Evolutionary conservation across 352 stramenopile species (phyloP), one percentile per base, ranked within the genome.

Genomic region (Elongisporangium undulatum): DNA sequence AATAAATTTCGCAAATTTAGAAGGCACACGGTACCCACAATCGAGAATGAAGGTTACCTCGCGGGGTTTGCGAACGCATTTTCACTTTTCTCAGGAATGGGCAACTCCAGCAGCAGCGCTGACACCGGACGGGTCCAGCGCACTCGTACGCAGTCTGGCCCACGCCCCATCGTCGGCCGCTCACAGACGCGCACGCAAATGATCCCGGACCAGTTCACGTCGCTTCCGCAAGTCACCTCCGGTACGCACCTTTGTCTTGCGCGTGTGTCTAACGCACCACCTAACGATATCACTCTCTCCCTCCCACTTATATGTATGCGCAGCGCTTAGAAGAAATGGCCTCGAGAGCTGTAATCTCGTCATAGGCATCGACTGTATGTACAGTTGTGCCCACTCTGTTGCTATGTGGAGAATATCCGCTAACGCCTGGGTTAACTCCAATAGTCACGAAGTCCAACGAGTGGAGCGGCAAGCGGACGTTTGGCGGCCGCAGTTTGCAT

Each of bases 371-470:
- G 87, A 96, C 68, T 95, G 86, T 95, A 70, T 55, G 82, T 79
- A 23, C 15, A 16, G n/a, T 23, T 17, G 4, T 51, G 9, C 16
- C 39, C 15, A 5, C 56, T 22, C 17, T 50, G 56, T 59, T 49
- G 41, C 48, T 12, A 24, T 52, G 53, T 10, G 49, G 49, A 22
- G 23, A 56, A 20, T 29, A 49, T 17, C 24, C 38, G 34, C 21
- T n/a, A 34, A 34, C 23, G 55, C 7, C 2, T 55, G 49, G 2
- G 29, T 34, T 15, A 22, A 49, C 5, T 20, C 49, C 8, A 58
- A 39, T 62, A 95, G 85, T 88, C 70, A 96, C 87, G 53, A 96
- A 94, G 67, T 94, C 83, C 54, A 96, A 95, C 62, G 84, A 96
- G 41, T 96, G 85, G 86, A 96, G 81, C 49, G 87, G 87, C 53